Percentiles rank a stretch among this genome's conserved stretches.
These are phyloP conservation scores for Salix dunnii DNA, from an alignment of 345 rosid species.

Conservation along the genomic window DNA sequence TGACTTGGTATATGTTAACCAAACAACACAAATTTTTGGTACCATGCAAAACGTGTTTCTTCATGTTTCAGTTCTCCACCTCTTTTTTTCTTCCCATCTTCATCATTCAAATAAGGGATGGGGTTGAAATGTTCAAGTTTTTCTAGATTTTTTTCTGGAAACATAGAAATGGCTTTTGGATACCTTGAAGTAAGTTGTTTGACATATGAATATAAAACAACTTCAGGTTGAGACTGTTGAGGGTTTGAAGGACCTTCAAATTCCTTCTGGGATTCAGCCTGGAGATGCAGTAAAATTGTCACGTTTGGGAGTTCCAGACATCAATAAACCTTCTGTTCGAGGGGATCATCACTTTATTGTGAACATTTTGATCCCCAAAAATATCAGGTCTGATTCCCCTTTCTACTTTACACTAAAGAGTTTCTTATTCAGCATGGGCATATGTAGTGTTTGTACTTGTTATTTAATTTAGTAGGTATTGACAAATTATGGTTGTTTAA, in stretches of 20 bases:
- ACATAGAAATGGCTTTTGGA: neutral
- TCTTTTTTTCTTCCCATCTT: no score
- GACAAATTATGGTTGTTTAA: no score
- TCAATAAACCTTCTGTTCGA: slow-evolving; percentile 62
- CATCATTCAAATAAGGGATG: neutral
- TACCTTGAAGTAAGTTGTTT: neutral
- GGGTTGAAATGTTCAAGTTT: neutral
- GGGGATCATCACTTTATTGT: slow-evolving; percentile 81
- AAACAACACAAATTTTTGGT: neutral
- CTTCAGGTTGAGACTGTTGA: slow-evolving; percentile 85
- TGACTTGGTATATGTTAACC: neutral
- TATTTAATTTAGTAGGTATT: neutral
- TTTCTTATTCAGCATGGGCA: neutral
- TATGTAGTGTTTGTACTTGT: neutral
- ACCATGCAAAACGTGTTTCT: neutral
- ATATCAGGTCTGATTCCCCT: slow-evolving; percentile 48
- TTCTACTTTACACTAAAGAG: neutral
- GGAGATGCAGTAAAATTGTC: slow-evolving; percentile 63
- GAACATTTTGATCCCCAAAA: slow-evolving; percentile 70
- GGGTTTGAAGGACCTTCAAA: slow-evolving; percentile 64
- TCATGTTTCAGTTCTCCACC: neutral
- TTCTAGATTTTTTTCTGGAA: neutral
- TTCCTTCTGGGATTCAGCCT: slow-evolving; percentile 83
- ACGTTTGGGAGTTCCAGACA: slow-evolving; percentile 77
- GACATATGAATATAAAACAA: slow-evolving; percentile 13